Percentiles rank a stretch among this genome's conserved stretches.
Evolutionary conservation across 257 asterid species (phyloP).

Genomic region (Solanum megistacrolobum): DNA sequence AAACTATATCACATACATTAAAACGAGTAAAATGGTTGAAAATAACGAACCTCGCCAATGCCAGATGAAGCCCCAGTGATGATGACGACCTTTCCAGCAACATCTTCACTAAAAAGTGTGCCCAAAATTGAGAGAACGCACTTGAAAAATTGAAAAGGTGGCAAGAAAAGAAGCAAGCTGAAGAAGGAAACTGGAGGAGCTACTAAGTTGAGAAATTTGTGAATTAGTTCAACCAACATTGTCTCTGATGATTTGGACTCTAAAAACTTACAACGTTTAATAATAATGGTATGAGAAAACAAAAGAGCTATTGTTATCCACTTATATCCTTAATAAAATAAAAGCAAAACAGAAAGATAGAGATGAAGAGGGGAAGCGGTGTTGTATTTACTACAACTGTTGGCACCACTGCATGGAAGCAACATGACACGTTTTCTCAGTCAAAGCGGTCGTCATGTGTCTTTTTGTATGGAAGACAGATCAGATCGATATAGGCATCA

Average conservation of each 20-base stretch:
- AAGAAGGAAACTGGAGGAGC: slow-evolving; percentile 26
- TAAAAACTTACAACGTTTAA: neutral
- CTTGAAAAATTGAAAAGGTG: slow-evolving; percentile 32
- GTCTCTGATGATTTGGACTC: neutral
- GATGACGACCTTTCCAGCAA: slow-evolving; percentile 59
- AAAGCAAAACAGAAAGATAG: neutral
- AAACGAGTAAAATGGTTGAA: neutral
- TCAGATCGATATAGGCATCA: neutral
- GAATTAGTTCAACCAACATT: slow-evolving; percentile 24
- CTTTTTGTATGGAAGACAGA: neutral
- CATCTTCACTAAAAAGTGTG: slow-evolving; percentile 33
- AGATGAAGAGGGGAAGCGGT: neutral
- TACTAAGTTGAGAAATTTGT: slow-evolving; percentile 25
- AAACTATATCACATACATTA: neutral
- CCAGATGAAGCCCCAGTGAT: slow-evolving; percentile 79
- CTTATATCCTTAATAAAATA: no score
- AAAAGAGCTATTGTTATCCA: neutral
- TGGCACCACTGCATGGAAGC: neutral
- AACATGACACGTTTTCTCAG: neutral
- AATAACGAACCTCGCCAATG: slow-evolving; percentile 51
- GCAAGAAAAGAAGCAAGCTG: slow-evolving; percentile 23
- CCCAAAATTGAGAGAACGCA: slow-evolving; percentile 15
- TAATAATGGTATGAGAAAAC: neutral
- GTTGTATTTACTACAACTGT: neutral
- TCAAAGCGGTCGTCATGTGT: neutral